Evolutionary conservation across 495 filamentous ascomycete species (phyloP).

Genomic region (Talaromyces thailandensis): DNA sequence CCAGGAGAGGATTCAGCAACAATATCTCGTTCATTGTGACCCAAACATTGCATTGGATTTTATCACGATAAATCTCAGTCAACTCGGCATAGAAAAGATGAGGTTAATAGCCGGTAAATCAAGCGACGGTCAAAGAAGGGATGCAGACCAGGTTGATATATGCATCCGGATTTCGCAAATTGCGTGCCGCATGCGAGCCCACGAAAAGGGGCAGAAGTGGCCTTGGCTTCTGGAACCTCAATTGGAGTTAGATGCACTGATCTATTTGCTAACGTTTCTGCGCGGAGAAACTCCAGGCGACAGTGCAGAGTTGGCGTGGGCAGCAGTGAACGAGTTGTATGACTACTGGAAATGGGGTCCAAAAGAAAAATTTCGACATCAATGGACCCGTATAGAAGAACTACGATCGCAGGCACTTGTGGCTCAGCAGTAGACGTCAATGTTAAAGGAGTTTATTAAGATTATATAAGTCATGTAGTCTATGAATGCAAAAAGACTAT

Average conservation of each 20-base stretch:
- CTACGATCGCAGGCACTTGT: neutral
- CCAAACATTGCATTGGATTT: constrained; percentile 52
- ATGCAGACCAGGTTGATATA: constrained; percentile 2
- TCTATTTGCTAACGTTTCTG: neutral
- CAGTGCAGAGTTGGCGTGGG: neutral
- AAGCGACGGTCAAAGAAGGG: constrained; percentile 17
- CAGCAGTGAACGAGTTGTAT: neutral
- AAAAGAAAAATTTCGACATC: neutral
- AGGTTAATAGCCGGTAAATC: constrained; percentile 50
- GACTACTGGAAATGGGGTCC: neutral
- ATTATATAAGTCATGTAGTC: neutral
- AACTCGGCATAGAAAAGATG: constrained; percentile 57
- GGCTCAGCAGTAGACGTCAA: neutral
- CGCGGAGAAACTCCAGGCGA: neutral
- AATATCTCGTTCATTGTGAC: constrained; percentile 50
- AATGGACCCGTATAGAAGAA: neutral
- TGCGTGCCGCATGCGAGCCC: constrained; percentile 5
- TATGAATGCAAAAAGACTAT: neutral
- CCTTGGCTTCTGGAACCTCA: constrained; percentile 6
- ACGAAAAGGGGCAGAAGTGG: constrained; percentile 14
- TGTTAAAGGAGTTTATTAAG: neutral
- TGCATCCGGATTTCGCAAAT: constrained; percentile 50
- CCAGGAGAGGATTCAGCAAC: constrained; percentile 48
- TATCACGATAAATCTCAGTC: constrained; percentile 55
- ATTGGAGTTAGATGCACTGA: neutral